phyloP scores from a whole-genome alignment of 805 yeast genomes.

The Ogataea ramenticola region DNA sequence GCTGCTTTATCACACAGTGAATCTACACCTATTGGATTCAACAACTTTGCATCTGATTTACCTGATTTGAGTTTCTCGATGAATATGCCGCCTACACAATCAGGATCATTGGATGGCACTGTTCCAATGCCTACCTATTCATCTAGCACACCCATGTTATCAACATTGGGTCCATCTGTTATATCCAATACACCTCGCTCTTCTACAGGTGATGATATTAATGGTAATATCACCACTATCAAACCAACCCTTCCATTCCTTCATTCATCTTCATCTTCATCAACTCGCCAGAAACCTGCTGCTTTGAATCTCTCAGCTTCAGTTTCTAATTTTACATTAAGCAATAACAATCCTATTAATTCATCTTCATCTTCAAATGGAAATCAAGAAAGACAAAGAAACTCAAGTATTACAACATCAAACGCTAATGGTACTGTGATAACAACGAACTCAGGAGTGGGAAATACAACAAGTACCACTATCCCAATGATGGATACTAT shows the following conservation, averaged over 20 bases:
- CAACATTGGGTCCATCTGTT: no score
- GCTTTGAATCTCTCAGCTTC: not conserved
- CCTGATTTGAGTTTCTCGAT: not conserved
- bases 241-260: not conserved
- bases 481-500: not conserved
- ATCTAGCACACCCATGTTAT: no score
- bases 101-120: not conserved
- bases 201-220: not conserved
- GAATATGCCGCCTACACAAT: not conserved
- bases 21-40: not conserved
- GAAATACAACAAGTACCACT: not conserved
- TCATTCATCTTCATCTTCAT: not conserved
- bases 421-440: not conserved
- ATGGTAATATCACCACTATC: not conserved
- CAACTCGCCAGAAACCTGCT: not conserved
- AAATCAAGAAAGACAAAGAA: not conserved
- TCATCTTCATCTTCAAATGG: not conserved
- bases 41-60: not conserved
- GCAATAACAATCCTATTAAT: no score
- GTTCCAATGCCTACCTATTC: no score
- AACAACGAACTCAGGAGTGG: no score
- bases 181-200: no score
- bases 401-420: not conserved
- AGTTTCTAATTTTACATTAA: not conserved
- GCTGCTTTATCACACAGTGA: not conserved